phyloP scores from a whole-genome alignment of 257 asterid species.

The Rubia yunnanensis region DNA sequence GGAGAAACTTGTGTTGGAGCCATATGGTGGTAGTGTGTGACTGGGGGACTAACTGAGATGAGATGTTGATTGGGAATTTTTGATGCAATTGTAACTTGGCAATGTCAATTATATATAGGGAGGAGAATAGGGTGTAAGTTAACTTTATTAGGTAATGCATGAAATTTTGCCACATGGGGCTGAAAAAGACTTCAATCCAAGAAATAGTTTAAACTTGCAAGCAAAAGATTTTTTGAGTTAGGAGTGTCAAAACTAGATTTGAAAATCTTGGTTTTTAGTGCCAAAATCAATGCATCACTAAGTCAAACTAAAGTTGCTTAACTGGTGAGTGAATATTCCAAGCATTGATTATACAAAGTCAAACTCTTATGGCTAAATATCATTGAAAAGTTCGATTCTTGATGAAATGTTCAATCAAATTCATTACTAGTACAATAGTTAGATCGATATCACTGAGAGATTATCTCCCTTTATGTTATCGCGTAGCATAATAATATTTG shows the following conservation, averaged over 20 bases:
- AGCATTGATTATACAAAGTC: background rate
- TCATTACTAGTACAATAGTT: too few relatives aligned
- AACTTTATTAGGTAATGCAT: conserved; percentile 32
- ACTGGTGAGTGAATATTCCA: background rate
- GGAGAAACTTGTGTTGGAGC: conserved; percentile 46
- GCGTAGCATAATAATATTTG: too few relatives aligned
- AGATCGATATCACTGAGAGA: too few relatives aligned
- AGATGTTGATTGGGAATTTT: conserved; percentile 15
- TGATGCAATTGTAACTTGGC: background rate
- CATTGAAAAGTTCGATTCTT: too few relatives aligned
- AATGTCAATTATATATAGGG: conserved; percentile 43
- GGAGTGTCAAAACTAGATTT: background rate
- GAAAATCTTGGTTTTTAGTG: background rate
- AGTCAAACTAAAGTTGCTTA: background rate
- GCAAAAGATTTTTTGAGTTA: background rate
- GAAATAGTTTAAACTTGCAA: background rate
- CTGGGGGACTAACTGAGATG: conserved; percentile 11
- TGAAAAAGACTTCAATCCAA: background rate
- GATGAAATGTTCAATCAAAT: too few relatives aligned
- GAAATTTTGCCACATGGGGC: conserved; percentile 9
- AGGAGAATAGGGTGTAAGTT: conserved; percentile 4
- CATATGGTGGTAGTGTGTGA: conserved; percentile 24
- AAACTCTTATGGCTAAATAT: background rate
- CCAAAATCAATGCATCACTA: background rate
- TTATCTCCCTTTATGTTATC: too few relatives aligned